Evolutionary conservation across 1,139 yeast species (phyloP).

Genomic region (Scheffersomyces cryptocercus): DNA sequence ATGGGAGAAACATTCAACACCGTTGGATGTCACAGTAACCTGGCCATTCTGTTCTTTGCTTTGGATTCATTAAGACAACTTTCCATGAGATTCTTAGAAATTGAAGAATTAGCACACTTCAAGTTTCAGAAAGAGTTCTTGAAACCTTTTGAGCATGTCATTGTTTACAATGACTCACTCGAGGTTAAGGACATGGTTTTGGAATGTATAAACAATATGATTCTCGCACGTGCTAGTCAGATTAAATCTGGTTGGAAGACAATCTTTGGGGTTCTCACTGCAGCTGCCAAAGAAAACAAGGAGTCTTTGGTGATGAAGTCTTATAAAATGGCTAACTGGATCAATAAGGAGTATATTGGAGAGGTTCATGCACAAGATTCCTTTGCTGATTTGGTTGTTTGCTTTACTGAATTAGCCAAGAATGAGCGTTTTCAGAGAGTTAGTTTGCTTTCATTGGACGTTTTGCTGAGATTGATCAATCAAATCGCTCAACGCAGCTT

Average conservation of each 20-base stretch:
- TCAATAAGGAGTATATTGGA: slow-evolving; percentile 62
- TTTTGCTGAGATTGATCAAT: slow-evolving; percentile 64
- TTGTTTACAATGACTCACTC: slow-evolving; percentile 62
- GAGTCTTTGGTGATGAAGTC: slow-evolving; percentile 66
- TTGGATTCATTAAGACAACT: slow-evolving; percentile 91
- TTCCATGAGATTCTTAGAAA: slow-evolving; percentile 86
- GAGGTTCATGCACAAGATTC: slow-evolving; percentile 73
- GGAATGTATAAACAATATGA: slow-evolving; percentile 87
- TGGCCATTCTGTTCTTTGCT: slow-evolving; percentile 83
- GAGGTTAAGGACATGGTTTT: slow-evolving; percentile 88
- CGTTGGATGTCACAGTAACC: slow-evolving; percentile 79
- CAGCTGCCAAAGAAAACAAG: slow-evolving; percentile 57
- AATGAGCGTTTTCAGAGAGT: slow-evolving; percentile 80
- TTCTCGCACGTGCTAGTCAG: slow-evolving; percentile 68
- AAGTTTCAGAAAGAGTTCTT: slow-evolving; percentile 94
- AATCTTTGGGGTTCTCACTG: slow-evolving; percentile 73
- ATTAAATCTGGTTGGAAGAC: slow-evolving; percentile 96
- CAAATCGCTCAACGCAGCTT: slow-evolving; percentile 51
- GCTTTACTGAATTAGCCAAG: slow-evolving; percentile 80
- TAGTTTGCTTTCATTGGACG: slow-evolving; percentile 77
- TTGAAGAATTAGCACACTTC: slow-evolving; percentile 93
- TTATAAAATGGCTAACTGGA: slow-evolving; percentile 61
- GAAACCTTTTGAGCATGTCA: slow-evolving; percentile 83
- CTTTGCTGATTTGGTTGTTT: slow-evolving; percentile 70
- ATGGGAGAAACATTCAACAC: slow-evolving; percentile 88